phyloP scores from a whole-genome alignment of 257 asterid genomes.

The Solanum etuberosum region DNA sequence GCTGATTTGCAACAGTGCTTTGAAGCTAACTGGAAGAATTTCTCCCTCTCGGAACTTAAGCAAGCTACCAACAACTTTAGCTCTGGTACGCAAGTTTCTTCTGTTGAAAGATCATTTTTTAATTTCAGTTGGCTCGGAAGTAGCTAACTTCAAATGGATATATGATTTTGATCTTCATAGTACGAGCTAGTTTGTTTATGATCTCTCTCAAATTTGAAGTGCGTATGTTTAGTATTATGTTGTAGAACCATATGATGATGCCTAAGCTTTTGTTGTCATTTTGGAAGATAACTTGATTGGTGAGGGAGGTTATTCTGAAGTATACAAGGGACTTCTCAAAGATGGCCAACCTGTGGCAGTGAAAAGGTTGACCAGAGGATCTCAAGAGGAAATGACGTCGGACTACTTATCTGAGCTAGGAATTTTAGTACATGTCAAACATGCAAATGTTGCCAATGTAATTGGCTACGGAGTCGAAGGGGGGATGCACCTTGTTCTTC shows the following conservation, averaged over 20 bases:
- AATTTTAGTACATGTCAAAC: constrained; percentile 85
- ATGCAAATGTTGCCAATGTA: constrained; percentile 75
- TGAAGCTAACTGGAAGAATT: constrained; percentile 75
- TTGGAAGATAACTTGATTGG: constrained; percentile 70
- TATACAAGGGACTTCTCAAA: constrained; percentile 70
- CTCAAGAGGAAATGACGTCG: constrained; percentile 80
- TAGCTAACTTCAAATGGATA: background rate
- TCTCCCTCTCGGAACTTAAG: constrained; percentile 65
- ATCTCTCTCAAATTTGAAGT: background rate
- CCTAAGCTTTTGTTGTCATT: background rate
- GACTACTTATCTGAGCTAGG: constrained; percentile 94
- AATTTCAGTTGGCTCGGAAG: background rate
- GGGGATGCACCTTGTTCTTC: constrained; percentile 98
- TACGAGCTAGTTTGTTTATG: background rate
- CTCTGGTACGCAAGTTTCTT: constrained; percentile 32
- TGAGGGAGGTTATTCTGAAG: constrained; percentile 95
- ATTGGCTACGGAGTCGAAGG: constrained; percentile 97
- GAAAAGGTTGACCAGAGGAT: constrained; percentile 77
- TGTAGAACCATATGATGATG: background rate
- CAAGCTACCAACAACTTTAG: constrained; percentile 57
- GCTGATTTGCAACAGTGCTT: constrained; percentile 54
- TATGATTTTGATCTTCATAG: background rate
- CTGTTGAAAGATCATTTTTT: background rate
- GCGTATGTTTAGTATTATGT: background rate
- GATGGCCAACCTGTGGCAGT: constrained; percentile 79